phyloP scores from a whole-genome alignment of 345 rosid genomes.

The Eucalyptus marginata region DNA sequence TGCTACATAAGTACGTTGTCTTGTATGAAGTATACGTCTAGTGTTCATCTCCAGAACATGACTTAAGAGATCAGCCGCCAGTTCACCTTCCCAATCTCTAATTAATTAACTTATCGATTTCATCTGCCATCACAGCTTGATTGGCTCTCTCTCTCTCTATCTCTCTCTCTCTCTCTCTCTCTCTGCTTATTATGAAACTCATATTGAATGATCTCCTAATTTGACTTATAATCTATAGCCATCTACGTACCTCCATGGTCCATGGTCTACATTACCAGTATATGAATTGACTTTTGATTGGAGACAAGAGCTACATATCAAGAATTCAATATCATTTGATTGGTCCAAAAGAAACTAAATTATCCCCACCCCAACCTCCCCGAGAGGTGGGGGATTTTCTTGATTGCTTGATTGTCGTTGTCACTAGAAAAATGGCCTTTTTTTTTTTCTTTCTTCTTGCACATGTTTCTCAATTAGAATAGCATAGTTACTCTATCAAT shows the following conservation, averaged over 20 bases:
- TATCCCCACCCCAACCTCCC: too few species aligned
- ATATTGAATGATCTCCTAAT: not conserved
- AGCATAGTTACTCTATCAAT: not conserved
- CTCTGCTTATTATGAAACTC: not conserved
- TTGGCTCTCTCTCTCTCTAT: not conserved
- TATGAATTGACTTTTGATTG: not conserved
- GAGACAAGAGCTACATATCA: not conserved
- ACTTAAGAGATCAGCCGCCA: not conserved
- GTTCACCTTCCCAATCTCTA: not conserved
- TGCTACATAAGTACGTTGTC: not conserved
- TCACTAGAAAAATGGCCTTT: not conserved
- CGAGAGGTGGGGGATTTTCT: too few species aligned
- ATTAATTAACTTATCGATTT: not conserved
- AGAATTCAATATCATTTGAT: not conserved
- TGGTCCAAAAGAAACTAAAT: not conserved
- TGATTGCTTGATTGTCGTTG: not conserved
- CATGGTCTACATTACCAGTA: not conserved
- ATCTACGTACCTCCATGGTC: not conserved
- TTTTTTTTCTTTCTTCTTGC: not conserved
- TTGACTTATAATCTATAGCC: not conserved
- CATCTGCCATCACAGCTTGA: not conserved
- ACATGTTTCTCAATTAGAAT: not conserved
- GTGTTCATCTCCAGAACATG: not conserved
- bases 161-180: not conserved
- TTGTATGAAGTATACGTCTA: too few species aligned